These are phyloP conservation scores for Talaromyces trachyspermus DNA, from an alignment of 495 filamentous ascomycete genomes.

Conservation along the genomic window DNA sequence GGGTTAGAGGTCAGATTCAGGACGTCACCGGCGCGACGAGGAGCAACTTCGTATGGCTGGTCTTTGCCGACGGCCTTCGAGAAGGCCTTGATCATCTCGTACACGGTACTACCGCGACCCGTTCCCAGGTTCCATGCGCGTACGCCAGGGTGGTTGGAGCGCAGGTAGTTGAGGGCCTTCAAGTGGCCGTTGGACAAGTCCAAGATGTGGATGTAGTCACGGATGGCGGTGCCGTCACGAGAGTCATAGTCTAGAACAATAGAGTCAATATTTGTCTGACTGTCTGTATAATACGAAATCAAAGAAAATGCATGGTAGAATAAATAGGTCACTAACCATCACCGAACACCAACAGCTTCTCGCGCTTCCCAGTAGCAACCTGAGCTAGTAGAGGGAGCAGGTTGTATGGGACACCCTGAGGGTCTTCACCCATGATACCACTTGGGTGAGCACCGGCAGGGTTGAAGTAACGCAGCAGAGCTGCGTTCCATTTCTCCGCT, in stretches of 20 bases:
- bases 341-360: constrained; percentile 91
- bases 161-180: constrained; percentile 86
- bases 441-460: constrained; percentile 90
- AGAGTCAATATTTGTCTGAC: background rate
- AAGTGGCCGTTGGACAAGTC: constrained; percentile 87
- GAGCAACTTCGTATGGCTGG: constrained; percentile 80
- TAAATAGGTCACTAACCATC: constrained; percentile 60
- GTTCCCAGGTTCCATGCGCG: constrained; percentile 96
- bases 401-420: constrained; percentile 93
- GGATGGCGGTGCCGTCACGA: constrained; percentile 72
- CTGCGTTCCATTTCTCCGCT: constrained; percentile 80
- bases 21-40: constrained; percentile 80
- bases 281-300: too few species aligned
- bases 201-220: constrained; percentile 79
- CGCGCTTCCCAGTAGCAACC: constrained; percentile 89
- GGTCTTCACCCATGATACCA: constrained; percentile 98
- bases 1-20: constrained; percentile 92
- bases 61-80: constrained; percentile 74
- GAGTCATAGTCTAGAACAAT: constrained; percentile 71
- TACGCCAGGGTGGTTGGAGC: constrained; percentile 81
- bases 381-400: constrained; percentile 88
- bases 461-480: constrained; percentile 95
- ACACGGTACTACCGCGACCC: constrained; percentile 90
- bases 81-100: constrained; percentile 96
- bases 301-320: too few species aligned